These are phyloP conservation scores for Nicotiana undulata DNA, from an alignment of 257 asterid genomes.

Conservation along the genomic window DNA sequence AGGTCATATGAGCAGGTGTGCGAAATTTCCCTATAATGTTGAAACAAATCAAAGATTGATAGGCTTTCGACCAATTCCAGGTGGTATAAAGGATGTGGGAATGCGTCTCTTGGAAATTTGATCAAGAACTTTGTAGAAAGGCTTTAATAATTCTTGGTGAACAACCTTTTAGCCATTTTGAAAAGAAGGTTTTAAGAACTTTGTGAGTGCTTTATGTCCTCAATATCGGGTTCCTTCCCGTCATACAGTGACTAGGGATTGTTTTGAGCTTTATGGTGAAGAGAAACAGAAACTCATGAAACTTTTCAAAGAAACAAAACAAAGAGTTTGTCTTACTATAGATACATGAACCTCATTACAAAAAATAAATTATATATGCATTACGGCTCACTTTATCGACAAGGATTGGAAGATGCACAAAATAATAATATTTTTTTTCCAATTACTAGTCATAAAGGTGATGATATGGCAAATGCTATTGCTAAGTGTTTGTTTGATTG, in stretches of 20 bases:
- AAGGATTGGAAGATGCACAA: background rate
- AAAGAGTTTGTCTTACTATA: background rate
- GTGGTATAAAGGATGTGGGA: background rate
- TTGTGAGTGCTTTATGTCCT: background rate
- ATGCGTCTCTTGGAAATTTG: background rate
- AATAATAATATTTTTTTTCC: conserved; percentile 1
- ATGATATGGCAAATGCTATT: background rate
- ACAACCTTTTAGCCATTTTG: background rate
- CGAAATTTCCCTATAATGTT: background rate
- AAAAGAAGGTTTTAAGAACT: background rate
- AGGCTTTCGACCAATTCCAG: background rate
- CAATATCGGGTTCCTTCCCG: background rate
- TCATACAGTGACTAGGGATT: background rate
- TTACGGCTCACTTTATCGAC: background rate
- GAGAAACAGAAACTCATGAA: background rate
- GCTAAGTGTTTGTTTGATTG: background rate
- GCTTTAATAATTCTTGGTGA: background rate
- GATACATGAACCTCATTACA: background rate
- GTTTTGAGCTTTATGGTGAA: background rate
- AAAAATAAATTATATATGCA: background rate
- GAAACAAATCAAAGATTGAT: background rate
- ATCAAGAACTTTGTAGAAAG: background rate
- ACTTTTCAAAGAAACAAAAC: background rate
- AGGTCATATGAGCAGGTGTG: background rate
- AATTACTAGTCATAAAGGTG: conserved; percentile 5